Percentiles rank a stretch among this genome's conserved stretches.
Evolutionary conservation across 1,139 yeast genomes (phyloP).

Genomic region (Suhomyces coccinellae): DNA sequence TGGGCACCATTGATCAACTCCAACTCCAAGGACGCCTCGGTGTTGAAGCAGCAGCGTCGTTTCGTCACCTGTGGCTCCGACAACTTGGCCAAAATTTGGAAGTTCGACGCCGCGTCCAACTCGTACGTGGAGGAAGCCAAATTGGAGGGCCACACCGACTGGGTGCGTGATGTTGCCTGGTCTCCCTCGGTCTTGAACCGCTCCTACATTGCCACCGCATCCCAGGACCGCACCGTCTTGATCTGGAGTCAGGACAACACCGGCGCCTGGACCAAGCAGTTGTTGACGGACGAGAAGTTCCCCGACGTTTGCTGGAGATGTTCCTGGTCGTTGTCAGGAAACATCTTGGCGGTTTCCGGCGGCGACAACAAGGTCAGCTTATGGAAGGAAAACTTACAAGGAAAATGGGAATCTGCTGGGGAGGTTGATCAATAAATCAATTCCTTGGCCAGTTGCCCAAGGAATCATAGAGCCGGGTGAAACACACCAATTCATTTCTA

Average conservation of each 20-base stretch:
- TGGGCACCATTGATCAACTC: conserved; percentile 78
- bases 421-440: conserved; percentile 71
- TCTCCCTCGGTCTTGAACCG: conserved; percentile 86
- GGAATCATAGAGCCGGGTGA: conserved; percentile 4
- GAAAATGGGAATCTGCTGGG: conserved; percentile 96
- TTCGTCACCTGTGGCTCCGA: conserved; percentile 96
- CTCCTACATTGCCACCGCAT: conserved; percentile 95
- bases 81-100: conserved; percentile 91
- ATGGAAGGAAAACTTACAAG: conserved; percentile 94
- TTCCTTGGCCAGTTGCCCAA: background rate
- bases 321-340: conserved; percentile 95
- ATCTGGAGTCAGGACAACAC: conserved; percentile 81
- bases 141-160: conserved; percentile 89
- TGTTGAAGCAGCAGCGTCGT: conserved; percentile 44
- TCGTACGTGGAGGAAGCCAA: conserved; percentile 73
- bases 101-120: conserved; percentile 54
- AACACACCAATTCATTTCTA: conserved; percentile 10
- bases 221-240: conserved; percentile 92
- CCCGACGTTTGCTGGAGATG: conserved; percentile 99
- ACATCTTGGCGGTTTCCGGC: conserved; percentile 91
- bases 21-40: conserved; percentile 34
- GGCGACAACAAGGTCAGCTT: conserved; percentile 94
- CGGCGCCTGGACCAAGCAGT: conserved; percentile 79
- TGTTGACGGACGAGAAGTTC: conserved; percentile 75
- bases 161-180: conserved; percentile 99